Evolutionary conservation across 192 early-diverging fungal species (phyloP).

Genomic region (Backusella tarrabulga): DNA sequence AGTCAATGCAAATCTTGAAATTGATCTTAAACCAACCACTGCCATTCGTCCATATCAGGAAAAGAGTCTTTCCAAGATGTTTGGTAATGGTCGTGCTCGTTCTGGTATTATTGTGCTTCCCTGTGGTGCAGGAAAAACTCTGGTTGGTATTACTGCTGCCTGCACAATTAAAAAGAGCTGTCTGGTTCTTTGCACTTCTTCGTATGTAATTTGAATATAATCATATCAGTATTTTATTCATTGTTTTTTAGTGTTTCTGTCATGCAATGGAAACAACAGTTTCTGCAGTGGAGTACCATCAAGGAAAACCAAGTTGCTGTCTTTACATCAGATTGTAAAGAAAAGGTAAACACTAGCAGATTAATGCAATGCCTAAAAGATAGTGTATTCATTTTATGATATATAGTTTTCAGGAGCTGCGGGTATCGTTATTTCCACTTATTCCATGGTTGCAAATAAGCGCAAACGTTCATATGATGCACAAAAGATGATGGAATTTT

Average conservation of each 20-base stretch:
- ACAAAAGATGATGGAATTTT: constrained; percentile 94
- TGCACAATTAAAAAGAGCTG: constrained; percentile 95
- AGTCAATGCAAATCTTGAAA: constrained; percentile 52
- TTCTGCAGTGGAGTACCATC: constrained; percentile 91
- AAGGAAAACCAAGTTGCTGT: constrained; percentile 90
- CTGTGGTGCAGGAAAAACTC: constrained; percentile 96
- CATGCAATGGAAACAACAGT: constrained; percentile 98
- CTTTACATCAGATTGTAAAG: constrained; percentile 93
- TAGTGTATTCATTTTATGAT: not conserved
- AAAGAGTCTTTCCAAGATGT: constrained; percentile 96
- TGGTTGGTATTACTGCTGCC: constrained; percentile 97
- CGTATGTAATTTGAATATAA: constrained; percentile 27
- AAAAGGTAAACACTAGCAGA: constrained; percentile 43
- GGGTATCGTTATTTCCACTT: constrained; percentile 96
- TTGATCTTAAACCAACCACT: constrained; percentile 95
- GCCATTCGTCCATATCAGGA: constrained; percentile 89
- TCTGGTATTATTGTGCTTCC: constrained; percentile 98
- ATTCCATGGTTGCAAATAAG: constrained; percentile 93
- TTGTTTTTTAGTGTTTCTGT: constrained; percentile 75
- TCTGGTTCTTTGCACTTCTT: constrained; percentile 91
- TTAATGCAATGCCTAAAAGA: not conserved
- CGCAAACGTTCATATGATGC: constrained; percentile 93
- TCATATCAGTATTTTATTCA: not conserved
- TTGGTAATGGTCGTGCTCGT: constrained; percentile 79
- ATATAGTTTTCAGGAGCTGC: constrained; percentile 77